Conservation (phyloP, 2,329 filamentous ascomycete species). For the Cercospora nicotianae region DNA sequence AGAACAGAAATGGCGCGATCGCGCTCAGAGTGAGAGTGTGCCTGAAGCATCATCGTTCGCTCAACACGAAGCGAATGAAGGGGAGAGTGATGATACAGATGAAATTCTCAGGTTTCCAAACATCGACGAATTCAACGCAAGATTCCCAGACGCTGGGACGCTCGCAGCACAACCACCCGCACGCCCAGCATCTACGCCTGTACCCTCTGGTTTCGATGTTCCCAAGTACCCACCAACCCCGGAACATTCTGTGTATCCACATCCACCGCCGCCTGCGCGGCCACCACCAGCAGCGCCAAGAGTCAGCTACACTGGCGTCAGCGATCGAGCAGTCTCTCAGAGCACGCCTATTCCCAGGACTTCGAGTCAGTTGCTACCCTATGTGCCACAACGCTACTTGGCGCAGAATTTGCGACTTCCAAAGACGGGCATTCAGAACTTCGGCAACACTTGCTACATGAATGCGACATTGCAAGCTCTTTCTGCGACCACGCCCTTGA, state of each 20-base stretch:
- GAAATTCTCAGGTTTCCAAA: conserved; percentile 25
- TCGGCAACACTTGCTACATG: conserved; percentile 84
- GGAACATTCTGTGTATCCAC: conserved; percentile 41
- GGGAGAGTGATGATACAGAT: conserved; percentile 18
- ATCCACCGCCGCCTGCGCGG: conserved; percentile 54
- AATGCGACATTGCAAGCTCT: conserved; percentile 87
- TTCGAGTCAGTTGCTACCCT: conserved; percentile 43
- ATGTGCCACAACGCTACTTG: conserved; percentile 48
- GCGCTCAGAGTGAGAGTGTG: conserved; percentile 67
- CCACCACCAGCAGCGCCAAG: conserved; percentile 58
- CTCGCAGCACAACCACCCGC: conserved; percentile 57
- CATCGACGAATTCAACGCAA: conserved; percentile 79
- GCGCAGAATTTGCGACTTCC: conserved; percentile 52
- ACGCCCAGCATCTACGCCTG: conserved; percentile 34
- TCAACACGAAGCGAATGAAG: conserved; percentile 50
- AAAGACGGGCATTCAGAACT: conserved; percentile 76
- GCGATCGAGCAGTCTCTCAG: conserved; percentile 53
- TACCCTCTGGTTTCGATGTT: conserved; percentile 29
- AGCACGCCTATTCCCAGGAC: conserved; percentile 38
- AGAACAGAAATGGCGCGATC: conserved; percentile 76
- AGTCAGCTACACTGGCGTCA: conserved; percentile 78
- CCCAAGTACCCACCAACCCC: conserved; percentile 37
- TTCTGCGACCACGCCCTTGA: conserved; percentile 66
- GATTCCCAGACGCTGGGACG: conserved; percentile 71
- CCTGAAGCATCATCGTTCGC: conserved; percentile 31